Evolutionary conservation across 257 asterid species (phyloP), one percentile per base, ranked within the genome.

Genomic region (Rhazya stricta): DNA sequence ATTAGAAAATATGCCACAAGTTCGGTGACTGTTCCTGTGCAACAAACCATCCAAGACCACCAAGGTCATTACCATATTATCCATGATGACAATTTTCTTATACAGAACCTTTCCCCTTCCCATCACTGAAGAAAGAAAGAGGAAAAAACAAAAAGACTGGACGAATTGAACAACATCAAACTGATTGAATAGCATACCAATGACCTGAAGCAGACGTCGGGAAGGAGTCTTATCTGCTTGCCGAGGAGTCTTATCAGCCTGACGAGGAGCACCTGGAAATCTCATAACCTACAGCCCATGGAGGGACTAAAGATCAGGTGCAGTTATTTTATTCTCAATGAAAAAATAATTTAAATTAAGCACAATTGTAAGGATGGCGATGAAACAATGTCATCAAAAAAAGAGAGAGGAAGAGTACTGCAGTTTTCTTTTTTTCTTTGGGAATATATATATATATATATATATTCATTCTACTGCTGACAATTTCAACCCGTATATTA

Each of bases 121-220:
- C 72, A 15, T 36, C 50, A 51, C 39, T 42, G 39, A 67, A 43
- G 30, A 46, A 81, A 60, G 4, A 42, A 15, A 30, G 3, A 65
- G 8, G 6, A 10, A 21, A 27, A 11, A 13, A 13, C 62, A 60
- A 53, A 74, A 41, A n/a, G 48, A 2, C 57, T 27, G 32, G 23
- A 57, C 10, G 0, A 67, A 12, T 23, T 60, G 21, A 71, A 71
- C 15, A 66, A 9, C 37, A 66, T 32, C 3, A 45, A 23, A 39
- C 30, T 11, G 43, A 61, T 37, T 13, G 72, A 76, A 37, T 63
- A 72, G 79, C 94, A 84, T 94, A 91, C 99, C 99, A 46, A 82
- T 81, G 82, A 94, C 90, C 88, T 94, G 97, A 84, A 94, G 99
- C 81, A 94, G 76, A 60, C 99, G 87, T 68, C 83, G 91, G 21